Evolutionary conservation across 805 yeast genomes (phyloP).

Genomic region (Sporopachydermia lactativora): DNA sequence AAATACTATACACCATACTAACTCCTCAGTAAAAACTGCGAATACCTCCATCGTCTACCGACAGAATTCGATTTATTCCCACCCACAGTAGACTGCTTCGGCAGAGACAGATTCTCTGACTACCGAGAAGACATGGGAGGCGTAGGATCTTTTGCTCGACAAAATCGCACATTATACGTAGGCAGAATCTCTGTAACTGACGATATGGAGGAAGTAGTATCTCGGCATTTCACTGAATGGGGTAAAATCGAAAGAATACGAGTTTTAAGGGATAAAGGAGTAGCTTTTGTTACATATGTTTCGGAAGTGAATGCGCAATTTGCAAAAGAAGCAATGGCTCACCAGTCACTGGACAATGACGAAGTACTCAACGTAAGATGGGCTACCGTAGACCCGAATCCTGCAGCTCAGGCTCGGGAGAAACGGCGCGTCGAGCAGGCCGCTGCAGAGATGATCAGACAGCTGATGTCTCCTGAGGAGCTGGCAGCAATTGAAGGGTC

Average conservation of each 20-base stretch:
- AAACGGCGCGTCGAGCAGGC: conserved; percentile 34
- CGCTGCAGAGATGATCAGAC: conserved; percentile 30
- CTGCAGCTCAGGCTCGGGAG: conserved; percentile 38
- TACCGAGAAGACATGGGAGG: conserved; percentile 93
- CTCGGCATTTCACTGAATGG: conserved; percentile 49
- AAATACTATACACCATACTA: too few species aligned
- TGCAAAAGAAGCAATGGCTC: conserved; percentile 89
- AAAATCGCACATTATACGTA: conserved; percentile 66
- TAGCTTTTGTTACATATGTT: conserved; percentile 67
- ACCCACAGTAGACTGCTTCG: conserved; percentile 77
- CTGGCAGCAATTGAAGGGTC: conserved; percentile 21
- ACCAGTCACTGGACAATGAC: conserved; percentile 54
- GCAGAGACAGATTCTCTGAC: conserved; percentile 70
- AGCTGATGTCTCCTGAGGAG: conserved; percentile 30
- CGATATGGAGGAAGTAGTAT: conserved; percentile 26
- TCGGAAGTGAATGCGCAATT: conserved; percentile 74
- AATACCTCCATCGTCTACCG: conserved; percentile 70
- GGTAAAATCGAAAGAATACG: conserved; percentile 62
- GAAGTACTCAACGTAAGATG: conserved; percentile 65
- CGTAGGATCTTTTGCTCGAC: conserved; percentile 60
- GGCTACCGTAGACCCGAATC: conserved; percentile 87
- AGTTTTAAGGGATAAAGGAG: conserved; percentile 43
- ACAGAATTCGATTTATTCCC: conserved; percentile 37
- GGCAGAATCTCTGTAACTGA: conserved; percentile 38
- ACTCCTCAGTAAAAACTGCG: conserved; percentile 34